Percentiles rank a stretch among this genome's conserved stretches.
Evolutionary conservation across 2,329 filamentous ascomycete genomes (phyloP).

Genomic region (Onygenales sp.): DNA sequence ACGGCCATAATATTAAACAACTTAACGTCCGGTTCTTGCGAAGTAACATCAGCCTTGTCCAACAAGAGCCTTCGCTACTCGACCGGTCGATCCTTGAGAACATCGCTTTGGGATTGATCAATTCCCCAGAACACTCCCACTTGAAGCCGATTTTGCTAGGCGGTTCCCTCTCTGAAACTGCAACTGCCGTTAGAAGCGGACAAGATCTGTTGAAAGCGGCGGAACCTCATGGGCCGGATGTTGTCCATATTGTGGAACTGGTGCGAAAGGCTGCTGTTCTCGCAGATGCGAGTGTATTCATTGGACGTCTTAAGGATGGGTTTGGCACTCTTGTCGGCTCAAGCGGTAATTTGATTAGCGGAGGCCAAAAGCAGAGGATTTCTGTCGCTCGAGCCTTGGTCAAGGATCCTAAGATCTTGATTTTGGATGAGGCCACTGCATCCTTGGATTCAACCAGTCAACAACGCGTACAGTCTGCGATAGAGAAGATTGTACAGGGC

Average conservation of each 20-base stretch:
- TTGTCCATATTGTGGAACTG: conserved; percentile 41
- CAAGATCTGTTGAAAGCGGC: conserved; percentile 38
- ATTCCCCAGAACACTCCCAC: conserved; percentile 10
- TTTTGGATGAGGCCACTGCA: conserved; percentile 23
- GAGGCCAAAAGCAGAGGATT: conserved; percentile 47
- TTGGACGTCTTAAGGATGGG: conserved; percentile 42
- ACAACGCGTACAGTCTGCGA: conserved; percentile 15
- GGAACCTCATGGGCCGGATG: conserved; percentile 32
- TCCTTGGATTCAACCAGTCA: conserved; percentile 19
- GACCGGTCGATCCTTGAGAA: conserved; percentile 74
- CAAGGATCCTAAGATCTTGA: conserved; percentile 70
- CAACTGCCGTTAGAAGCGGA: conserved; percentile 43
- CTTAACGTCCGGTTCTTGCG: conserved; percentile 74
- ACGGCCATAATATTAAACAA: conserved; percentile 63
- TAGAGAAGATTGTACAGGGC: conserved; percentile 10
- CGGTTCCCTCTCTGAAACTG: conserved; percentile 41
- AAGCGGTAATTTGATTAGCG: conserved; percentile 45
- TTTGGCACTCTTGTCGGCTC: conserved; percentile 38
- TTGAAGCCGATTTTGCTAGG: conserved; percentile 41
- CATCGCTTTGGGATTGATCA: conserved; percentile 48
- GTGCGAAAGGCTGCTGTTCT: conserved; percentile 38
- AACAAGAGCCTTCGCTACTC: conserved; percentile 79
- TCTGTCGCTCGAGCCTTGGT: conserved; percentile 76
- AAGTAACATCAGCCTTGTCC: conserved; percentile 74
- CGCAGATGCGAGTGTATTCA: conserved; percentile 52